These are phyloP conservation scores for Nepenthes mirabilis DNA, from an alignment of 148 eudicot species.

Conservation along the genomic window DNA sequence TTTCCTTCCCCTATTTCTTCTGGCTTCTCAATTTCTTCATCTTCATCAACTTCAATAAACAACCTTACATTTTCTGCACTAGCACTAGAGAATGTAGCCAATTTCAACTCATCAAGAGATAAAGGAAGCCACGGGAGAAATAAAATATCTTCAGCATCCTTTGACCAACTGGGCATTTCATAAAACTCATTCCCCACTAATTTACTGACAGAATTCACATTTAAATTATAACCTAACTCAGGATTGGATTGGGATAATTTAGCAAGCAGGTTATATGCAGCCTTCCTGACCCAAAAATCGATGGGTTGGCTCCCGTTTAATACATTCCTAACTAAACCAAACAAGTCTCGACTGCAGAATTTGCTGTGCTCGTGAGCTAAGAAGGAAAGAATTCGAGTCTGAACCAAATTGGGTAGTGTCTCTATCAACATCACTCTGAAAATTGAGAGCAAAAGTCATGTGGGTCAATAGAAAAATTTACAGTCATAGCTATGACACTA, in stretches of 20 bases:
- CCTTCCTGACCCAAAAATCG: conserved; percentile 40
- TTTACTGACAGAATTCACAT: conserved; percentile 24
- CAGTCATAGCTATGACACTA: neutral
- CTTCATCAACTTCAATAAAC: conserved; percentile 10
- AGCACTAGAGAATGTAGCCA: conserved; percentile 6
- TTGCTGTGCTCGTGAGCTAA: conserved; percentile 23
- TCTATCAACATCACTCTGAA: conserved; percentile 40
- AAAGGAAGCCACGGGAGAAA: conserved; percentile 41
- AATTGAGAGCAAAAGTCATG: conserved; percentile 1
- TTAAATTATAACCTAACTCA: conserved; percentile 21
- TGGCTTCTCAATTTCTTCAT: conserved; percentile 3
- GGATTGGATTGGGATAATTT: conserved; percentile 22
- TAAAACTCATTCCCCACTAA: conserved; percentile 27
- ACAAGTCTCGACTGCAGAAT: conserved; percentile 24
- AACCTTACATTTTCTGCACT: conserved; percentile 6
- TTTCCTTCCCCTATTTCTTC: neutral
- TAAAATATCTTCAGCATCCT: conserved; percentile 12
- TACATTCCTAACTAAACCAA: conserved; percentile 21
- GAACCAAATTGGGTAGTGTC: conserved; percentile 36
- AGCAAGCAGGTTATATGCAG: conserved; percentile 45
- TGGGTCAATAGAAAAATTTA: neutral
- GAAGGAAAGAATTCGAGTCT: conserved; percentile 41
- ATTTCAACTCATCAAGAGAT: conserved; percentile 14
- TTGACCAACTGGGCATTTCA: conserved; percentile 29
- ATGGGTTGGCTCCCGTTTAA: conserved; percentile 13